Evolutionary conservation across 371 early-diverging fungal genomes (phyloP), one percentile per base, ranked within the genome.

Genomic region (Lichtheimia corymbifera): DNA sequence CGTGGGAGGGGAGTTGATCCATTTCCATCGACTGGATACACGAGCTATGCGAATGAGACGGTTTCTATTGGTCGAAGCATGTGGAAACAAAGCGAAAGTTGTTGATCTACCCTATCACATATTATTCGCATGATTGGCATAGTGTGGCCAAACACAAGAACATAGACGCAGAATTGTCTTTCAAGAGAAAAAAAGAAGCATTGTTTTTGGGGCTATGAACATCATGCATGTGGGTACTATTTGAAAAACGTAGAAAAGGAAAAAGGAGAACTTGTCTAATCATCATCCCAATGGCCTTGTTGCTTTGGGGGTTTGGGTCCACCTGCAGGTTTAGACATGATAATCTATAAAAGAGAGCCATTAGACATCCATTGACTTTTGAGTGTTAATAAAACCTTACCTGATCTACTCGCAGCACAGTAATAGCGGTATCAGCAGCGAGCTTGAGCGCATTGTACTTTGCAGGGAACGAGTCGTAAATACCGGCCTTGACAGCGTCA

Each of bases 241-340:
- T 35, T 35, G 35, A 35, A 28, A 35, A 35, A 9, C 35, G 35
- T 35, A 35, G 35, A 35, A 11, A 35, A 35, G 40, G 24, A 27
- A 54, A 18, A 40, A 13, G 14, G 24, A 44, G n/a, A 24, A 45
- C 30, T 55, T 25, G 30, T 62, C 75, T 88, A 86, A 66, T 93
- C 94, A 72, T 95, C 92, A 73, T 96, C 97, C 96, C 95, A 95
- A 80, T 94, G 87, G 62, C 84, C 80, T 69, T 91, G 85, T 79
- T 92, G 84, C 89, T 94, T 91, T 62, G 89, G 92, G 58, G 90
- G 90, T 76, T 96, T 96, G 24, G 97, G 97, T 7, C 97, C 97
- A 55, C 97, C 98, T 28, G 97, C 97, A 54, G 91, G 93, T 80
- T 97, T 97, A 62, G 93, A 92, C 98, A 98, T 98, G 78, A 98